Conservation (phyloP, 192 early-diverging fungal genomes). For the Anaeromyces robustus region DNA sequence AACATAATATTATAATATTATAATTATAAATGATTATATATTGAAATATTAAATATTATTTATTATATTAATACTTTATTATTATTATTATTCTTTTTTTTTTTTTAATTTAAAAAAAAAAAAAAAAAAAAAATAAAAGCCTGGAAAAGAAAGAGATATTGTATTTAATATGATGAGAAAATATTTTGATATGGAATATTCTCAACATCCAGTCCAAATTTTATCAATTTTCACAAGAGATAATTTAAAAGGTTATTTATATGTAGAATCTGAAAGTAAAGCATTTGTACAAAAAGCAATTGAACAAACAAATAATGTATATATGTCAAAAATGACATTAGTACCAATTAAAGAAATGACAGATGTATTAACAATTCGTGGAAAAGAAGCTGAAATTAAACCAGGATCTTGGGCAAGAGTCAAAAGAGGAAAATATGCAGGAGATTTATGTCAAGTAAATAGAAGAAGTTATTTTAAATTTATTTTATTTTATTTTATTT, state of each 20-base stretch:
- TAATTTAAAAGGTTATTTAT: slow-evolving; percentile 73
- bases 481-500: too few relatives aligned
- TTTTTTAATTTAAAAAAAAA: too few relatives aligned
- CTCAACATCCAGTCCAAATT: slow-evolving; percentile 48
- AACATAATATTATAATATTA: too few relatives aligned
- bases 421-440: slow-evolving; percentile 80
- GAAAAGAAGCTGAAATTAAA: slow-evolving; percentile 41
- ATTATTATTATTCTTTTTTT: too few relatives aligned
- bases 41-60: too few relatives aligned
- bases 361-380: slow-evolving; percentile 64
- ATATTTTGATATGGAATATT: slow-evolving; percentile 48
- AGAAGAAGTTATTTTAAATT: too few relatives aligned
- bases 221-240: slow-evolving; percentile 71
- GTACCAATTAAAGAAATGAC: slow-evolving; percentile 88
- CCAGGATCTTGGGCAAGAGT: slow-evolving; percentile 73
- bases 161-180: slow-evolving; percentile 62
- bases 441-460: slow-evolving; percentile 78
- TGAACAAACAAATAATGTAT: slow-evolving; percentile 61
- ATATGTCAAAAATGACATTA: slow-evolving; percentile 46
- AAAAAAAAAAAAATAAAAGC: slow-evolving; percentile 8
- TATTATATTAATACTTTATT: too few relatives aligned
- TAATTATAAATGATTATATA: too few relatives aligned
- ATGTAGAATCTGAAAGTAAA: slow-evolving; percentile 70
- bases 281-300: slow-evolving; percentile 65
- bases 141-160: slow-evolving; percentile 78